Conservation (phyloP, 306 rosid genomes). For the Acacia confusa region DNA sequence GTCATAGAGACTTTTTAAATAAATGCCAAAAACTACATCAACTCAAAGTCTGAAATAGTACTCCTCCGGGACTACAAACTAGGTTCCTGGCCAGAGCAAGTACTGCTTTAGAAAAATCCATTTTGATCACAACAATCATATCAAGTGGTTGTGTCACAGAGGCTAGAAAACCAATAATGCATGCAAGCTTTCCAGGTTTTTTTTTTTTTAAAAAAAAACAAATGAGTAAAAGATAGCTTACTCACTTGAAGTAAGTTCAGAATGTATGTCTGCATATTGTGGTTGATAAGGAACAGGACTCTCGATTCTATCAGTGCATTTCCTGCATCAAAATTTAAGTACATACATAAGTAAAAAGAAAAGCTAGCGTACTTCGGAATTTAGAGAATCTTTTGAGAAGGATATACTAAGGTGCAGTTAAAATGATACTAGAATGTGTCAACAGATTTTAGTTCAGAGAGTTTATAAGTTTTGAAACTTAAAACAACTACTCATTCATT, state of each 20-base stretch:
- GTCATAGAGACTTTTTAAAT: background rate
- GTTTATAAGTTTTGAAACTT: background rate
- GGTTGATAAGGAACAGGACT: constrained; percentile 39
- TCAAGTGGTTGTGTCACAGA: background rate
- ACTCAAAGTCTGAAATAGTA: background rate
- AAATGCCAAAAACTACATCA: background rate
- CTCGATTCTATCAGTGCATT: constrained; percentile 55
- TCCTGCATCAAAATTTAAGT: constrained; percentile 47
- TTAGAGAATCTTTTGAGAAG: background rate
- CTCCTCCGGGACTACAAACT: no score
- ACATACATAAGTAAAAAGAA: background rate
- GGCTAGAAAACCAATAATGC: background rate
- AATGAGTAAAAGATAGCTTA: constrained; percentile 15
- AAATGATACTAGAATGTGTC: background rate
- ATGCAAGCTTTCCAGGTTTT: background rate
- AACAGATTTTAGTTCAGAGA: background rate
- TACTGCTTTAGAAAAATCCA: background rate
- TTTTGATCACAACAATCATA: background rate
- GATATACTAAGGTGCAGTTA: background rate
- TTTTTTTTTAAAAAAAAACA: background rate
- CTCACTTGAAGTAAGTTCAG: constrained; percentile 66
- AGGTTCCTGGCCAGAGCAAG: no score
- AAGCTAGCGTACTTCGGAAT: background rate
- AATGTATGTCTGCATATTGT: constrained; percentile 39
- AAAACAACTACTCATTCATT: background rate